These are phyloP conservation scores for Alternaria triticimaculans DNA, from an alignment of 2,329 filamentous ascomycete genomes.

Conservation along the genomic window DNA sequence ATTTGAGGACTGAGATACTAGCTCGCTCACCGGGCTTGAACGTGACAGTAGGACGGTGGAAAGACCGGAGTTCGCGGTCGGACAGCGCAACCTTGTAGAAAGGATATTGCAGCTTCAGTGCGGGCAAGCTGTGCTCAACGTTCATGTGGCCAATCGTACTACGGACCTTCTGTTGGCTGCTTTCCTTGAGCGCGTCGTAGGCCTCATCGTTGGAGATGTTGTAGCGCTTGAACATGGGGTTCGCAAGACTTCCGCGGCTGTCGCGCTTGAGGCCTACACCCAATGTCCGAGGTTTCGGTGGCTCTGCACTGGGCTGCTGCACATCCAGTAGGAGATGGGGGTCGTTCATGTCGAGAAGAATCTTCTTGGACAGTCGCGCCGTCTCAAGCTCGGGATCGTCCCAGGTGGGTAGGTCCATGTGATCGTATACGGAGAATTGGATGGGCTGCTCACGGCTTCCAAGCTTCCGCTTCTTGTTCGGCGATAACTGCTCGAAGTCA, in stretches of 20 bases:
- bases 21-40: slow-evolving; percentile 75
- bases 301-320: slow-evolving; percentile 67
- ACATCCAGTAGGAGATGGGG: slow-evolving; percentile 85
- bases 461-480: slow-evolving; percentile 69
- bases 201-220: slow-evolving; percentile 97
- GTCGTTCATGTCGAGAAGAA: slow-evolving; percentile 87
- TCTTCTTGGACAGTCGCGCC: slow-evolving; percentile 74
- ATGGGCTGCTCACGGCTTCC: slow-evolving; percentile 37
- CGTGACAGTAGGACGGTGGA: slow-evolving; percentile 80
- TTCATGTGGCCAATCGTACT: slow-evolving; percentile 88
- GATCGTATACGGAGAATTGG: slow-evolving; percentile 46
- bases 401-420: slow-evolving; percentile 65
- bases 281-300: slow-evolving; percentile 62
- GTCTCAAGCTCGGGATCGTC: slow-evolving; percentile 81
- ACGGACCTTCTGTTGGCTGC: slow-evolving; percentile 93
- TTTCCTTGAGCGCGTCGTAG: slow-evolving; percentile 95
- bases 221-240: slow-evolving; percentile 80
- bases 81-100: slow-evolving; percentile 91
- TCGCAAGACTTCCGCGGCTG: slow-evolving; percentile 72
- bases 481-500: slow-evolving; percentile 42
- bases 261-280: slow-evolving; percentile 68
- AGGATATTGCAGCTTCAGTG: slow-evolving; percentile 88
- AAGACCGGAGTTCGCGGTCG: slow-evolving; percentile 75
- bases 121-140: slow-evolving; percentile 94
- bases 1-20: slow-evolving; percentile 72